Base-by-base conservation (phyloP, 768 basidiomycete species). In the Boletus pseudopeckii region DNA sequence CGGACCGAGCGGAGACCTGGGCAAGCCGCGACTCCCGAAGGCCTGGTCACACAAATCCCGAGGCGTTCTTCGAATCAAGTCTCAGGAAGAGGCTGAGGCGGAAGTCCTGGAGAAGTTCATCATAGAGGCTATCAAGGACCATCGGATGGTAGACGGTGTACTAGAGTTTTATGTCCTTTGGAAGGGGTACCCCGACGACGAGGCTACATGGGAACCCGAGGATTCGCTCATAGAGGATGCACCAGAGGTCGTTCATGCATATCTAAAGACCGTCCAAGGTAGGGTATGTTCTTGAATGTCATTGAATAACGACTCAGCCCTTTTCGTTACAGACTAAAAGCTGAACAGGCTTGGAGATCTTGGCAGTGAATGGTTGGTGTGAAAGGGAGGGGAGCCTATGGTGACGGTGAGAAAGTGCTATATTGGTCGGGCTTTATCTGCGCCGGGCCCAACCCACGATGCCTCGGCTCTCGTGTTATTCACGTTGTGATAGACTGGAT, bases 131-230 rank as follows among this genome's bases (percentile, higher is more conserved):
- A 56, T 71, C 68, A 30, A 54, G 55, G 50, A 47, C 1, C 76
- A 81, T 59, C 71, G 77, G 42, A 61, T 58, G 20, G 62, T 64
- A 30, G 55, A 73, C 7, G 70, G 77, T 17, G 66, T 65, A 9
- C 57, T 68, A 39, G 72, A 81, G 52, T 84, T 77, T 55, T 58
- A 69, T 42, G 79, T 86, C 15, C 71, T 72, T 53, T 86, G 85
- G 85, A 65, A 69, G 36, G 83, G 84, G 0, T 86, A 85, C 61
- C 46, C 72, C 0, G 70, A 74, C 7, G 64, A 69, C 1, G 76
- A 80, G 24, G 80, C 77, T 10, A 81, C 83, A 28, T 86, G 85
- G 85, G 84, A 86, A 59, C 77, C 76, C 10, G 78, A 78, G 59
- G 50, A 43, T 8, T 64, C 64, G 5, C 71, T 86, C 32, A 42